Evolutionary conservation across 2,329 filamentous ascomycete genomes (phyloP).

Genomic region (Cephalotrichum gorgonifer): DNA sequence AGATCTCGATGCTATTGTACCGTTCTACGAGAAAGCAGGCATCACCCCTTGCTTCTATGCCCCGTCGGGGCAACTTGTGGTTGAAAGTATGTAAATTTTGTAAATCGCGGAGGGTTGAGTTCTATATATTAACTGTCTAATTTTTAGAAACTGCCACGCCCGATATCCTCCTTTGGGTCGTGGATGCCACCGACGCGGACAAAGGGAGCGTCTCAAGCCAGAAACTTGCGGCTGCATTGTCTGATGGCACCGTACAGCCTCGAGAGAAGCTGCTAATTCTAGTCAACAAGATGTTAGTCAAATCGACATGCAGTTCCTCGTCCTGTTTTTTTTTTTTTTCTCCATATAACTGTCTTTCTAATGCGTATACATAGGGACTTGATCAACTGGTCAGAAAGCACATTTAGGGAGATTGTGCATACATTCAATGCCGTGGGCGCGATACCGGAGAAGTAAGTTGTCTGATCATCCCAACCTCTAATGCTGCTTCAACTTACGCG

Average conservation of each 20-base stretch:
- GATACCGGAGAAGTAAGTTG: background rate
- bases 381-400: background rate
- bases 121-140: too few species aligned
- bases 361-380: background rate
- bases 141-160: background rate
- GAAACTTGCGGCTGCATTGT: background rate
- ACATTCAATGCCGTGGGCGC: background rate
- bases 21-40: background rate
- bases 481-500: too few species aligned
- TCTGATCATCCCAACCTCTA: background rate
- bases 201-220: background rate
- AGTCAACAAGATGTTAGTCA: background rate
- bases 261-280: background rate
- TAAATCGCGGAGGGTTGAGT: too few species aligned
- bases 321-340: too few species aligned
- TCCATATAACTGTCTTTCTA: too few species aligned
- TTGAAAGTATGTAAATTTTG: background rate
- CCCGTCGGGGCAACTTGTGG: background rate
- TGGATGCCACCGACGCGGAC: background rate
- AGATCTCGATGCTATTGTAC: background rate
- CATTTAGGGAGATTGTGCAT: background rate
- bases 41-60: background rate
- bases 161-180: background rate
- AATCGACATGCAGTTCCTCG: too few species aligned
- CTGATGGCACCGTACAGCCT: background rate